Conservation (phyloP, 2,329 filamentous ascomycete species). For the Periconia macrospinosa region DNA sequence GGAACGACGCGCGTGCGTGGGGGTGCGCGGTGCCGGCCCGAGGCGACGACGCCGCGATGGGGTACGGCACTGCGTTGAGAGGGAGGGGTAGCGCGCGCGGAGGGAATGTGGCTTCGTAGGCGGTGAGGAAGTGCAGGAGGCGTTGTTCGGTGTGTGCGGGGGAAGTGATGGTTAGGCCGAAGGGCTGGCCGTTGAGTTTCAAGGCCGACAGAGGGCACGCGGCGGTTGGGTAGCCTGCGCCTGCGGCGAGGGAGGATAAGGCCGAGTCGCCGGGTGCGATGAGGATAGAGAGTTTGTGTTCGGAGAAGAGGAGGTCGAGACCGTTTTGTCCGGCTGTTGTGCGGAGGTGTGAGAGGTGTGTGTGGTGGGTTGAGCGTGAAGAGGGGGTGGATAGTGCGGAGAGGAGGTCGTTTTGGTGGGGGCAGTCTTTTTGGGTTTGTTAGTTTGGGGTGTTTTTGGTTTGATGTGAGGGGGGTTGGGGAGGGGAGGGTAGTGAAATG, state of each 20-base stretch:
- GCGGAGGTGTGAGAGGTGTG: constrained; percentile 30
- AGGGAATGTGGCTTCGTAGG: constrained; percentile 40
- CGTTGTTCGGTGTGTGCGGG: constrained; percentile 35
- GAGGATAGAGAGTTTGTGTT: constrained; percentile 32
- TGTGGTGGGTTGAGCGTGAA: constrained; percentile 26
- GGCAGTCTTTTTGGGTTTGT: constrained; percentile 22
- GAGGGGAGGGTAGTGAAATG: constrained; percentile 1
- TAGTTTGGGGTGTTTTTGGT: background rate
- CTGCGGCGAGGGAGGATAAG: constrained; percentile 38
- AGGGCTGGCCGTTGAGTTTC: constrained; percentile 40
- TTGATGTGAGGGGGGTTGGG: background rate
- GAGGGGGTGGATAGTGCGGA: constrained; percentile 29
- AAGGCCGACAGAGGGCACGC: constrained; percentile 37
- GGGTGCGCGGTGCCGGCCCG: no score
- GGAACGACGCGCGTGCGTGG: background rate
- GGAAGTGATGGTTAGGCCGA: constrained; percentile 36
- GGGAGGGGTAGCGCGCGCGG: constrained; percentile 34
- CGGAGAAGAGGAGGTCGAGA: constrained; percentile 34
- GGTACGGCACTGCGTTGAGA: constrained; percentile 27
- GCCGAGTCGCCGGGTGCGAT: constrained; percentile 39
- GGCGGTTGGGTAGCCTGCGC: constrained; percentile 40
- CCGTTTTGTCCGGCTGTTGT: constrained; percentile 34
- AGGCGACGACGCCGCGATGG: no score
- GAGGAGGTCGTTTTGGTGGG: constrained; percentile 41
- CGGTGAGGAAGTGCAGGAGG: constrained; percentile 40